phyloP scores from a whole-genome alignment of 371 early-diverging fungal genomes.

The Syncephalis plumigaleata region DNA sequence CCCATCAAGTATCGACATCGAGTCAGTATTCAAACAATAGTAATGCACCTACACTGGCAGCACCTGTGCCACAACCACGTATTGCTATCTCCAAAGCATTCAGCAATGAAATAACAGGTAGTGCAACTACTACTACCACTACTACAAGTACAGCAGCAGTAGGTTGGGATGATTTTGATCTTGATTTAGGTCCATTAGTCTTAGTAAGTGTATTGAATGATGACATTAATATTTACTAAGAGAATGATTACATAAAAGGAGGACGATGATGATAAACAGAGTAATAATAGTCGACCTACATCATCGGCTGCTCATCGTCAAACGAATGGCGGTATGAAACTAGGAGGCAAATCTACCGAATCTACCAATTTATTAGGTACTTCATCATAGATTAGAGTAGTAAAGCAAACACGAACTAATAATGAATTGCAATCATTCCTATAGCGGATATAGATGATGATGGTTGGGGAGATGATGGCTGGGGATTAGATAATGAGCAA shows the following conservation, averaged over 20 bases:
- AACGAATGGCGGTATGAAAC: constrained; percentile 2
- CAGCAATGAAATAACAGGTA: too few relatives aligned
- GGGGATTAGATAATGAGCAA: constrained; percentile 14
- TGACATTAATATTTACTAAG: too few relatives aligned
- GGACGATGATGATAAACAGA: too few relatives aligned
- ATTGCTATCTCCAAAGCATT: too few relatives aligned
- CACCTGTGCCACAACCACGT: too few relatives aligned
- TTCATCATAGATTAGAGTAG: not conserved
- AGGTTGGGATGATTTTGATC: not conserved
- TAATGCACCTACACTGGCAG: too few relatives aligned
- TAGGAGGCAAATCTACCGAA: constrained; percentile 2
- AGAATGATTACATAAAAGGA: too few relatives aligned
- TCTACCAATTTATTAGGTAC: constrained; percentile 1
- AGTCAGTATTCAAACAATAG: not conserved
- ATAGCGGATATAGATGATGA: constrained; percentile 5
- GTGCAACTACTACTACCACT: too few relatives aligned
- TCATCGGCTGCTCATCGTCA: too few relatives aligned
- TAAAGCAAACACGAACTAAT: not conserved
- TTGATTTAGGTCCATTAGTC: not conserved
- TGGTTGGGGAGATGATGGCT: constrained; percentile 23
- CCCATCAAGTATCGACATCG: constrained; percentile 2
- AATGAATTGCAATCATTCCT: too few relatives aligned
- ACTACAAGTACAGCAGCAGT: too few relatives aligned
- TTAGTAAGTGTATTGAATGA: not conserved
- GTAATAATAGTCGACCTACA: too few relatives aligned